Conservation (phyloP, 768 basidiomycete species). For the Hysterangium stoloniferum region DNA sequence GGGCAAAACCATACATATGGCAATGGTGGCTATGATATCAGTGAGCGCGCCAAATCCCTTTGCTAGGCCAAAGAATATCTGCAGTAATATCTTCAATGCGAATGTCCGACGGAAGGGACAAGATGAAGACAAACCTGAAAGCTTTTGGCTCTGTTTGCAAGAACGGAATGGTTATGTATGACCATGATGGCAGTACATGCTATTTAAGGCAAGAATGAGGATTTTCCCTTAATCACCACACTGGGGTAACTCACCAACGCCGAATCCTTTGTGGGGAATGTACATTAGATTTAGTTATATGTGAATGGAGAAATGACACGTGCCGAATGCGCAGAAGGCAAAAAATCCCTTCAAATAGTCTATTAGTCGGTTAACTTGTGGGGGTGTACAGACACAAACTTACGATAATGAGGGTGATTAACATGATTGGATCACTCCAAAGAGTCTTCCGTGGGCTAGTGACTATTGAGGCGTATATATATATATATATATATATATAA, state of each 20-base stretch:
- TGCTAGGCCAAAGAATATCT: slow-evolving; percentile 38
- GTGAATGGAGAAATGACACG: not conserved
- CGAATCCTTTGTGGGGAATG: slow-evolving; percentile 1
- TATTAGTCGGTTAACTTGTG: not conserved
- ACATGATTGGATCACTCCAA: not conserved
- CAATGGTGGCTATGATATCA: slow-evolving; percentile 37
- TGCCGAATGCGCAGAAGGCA: slow-evolving; percentile 4
- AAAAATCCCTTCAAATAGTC: not conserved
- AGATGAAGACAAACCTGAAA: slow-evolving; percentile 22
- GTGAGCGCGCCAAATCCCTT: slow-evolving; percentile 38
- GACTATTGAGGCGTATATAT: no score
- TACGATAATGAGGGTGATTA: not conserved
- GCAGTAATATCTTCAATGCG: not conserved
- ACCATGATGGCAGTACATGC: slow-evolving; percentile 32
- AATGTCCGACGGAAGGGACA: no score
- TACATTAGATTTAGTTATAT: not conserved
- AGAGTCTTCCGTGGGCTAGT: not conserved
- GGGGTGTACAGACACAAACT: not conserved
- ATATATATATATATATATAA: no score
- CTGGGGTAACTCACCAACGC: not conserved
- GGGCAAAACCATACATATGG: slow-evolving; percentile 35
- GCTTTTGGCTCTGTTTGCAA: slow-evolving; percentile 22
- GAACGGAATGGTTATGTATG: slow-evolving; percentile 25
- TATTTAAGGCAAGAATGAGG: no score
- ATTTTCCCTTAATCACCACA: not conserved